Percentiles rank a stretch among this genome's conserved stretches.
These are phyloP conservation scores for Leccinum disarticulatum DNA, from an alignment of 768 basidiomycete genomes.

Conservation along the genomic window DNA sequence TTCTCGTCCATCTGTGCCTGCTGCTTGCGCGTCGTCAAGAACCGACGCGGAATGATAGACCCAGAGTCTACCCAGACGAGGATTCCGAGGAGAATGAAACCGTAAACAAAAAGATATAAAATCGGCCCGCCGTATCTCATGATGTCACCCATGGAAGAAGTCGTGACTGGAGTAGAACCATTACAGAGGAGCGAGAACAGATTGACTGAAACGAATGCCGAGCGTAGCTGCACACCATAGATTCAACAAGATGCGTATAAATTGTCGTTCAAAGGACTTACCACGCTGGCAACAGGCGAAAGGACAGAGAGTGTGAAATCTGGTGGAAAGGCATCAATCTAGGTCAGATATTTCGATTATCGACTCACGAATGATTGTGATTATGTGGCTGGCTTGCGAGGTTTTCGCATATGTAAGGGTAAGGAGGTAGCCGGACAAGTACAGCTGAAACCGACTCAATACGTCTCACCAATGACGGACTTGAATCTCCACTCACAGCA, in stretches of 20 bases:
- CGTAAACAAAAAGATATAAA: constrained; percentile 63
- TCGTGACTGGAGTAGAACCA: constrained; percentile 46
- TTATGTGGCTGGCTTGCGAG: constrained; percentile 49
- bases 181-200: constrained; percentile 73
- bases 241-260: background rate
- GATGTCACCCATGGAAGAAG: constrained; percentile 51
- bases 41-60: constrained; percentile 44
- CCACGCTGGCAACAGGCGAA: constrained; percentile 68
- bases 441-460: constrained; percentile 42
- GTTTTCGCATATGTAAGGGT: constrained; percentile 72
- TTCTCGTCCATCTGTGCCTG: constrained; percentile 12
- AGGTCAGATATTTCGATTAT: background rate
- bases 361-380: constrained; percentile 56
- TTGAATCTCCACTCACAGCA: constrained; percentile 45
- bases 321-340: constrained; percentile 12
- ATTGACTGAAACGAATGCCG: constrained; percentile 74
- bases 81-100: constrained; percentile 55
- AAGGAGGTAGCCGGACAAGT: constrained; percentile 66
- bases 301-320: constrained; percentile 68
- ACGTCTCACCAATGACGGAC: background rate
- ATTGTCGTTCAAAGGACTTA: constrained; percentile 35
- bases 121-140: constrained; percentile 73
- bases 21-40: constrained; percentile 25
- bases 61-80: constrained; percentile 77
- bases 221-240: constrained; percentile 47